Percentiles rank a stretch among this genome's conserved stretches.
Evolutionary conservation across 352 stramenopile species (phyloP).

Genomic region (Globisporangium viniferum): DNA sequence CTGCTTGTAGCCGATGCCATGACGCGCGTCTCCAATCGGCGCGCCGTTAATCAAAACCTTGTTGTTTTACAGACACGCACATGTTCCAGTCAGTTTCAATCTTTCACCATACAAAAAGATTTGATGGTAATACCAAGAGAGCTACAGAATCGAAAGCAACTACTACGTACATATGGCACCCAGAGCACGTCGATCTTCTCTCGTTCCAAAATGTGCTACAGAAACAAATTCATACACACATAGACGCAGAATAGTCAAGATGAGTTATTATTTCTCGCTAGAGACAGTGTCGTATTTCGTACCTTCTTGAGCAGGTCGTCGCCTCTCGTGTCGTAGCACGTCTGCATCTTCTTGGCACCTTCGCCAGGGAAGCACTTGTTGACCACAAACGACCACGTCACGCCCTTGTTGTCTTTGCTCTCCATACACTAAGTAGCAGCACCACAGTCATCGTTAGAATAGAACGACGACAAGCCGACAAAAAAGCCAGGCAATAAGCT

Average conservation of each 20-base stretch:
- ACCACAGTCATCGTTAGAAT: slow-evolving; percentile 5
- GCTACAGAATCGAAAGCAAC: background rate
- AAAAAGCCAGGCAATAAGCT: background rate
- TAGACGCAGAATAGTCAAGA: background rate
- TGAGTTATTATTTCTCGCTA: background rate
- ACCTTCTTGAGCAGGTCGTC: slow-evolving; percentile 56
- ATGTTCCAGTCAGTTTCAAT: background rate
- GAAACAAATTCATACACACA: background rate
- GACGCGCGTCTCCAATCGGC: slow-evolving; percentile 48
- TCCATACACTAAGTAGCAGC: slow-evolving; percentile 47
- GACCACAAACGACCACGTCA: slow-evolving; percentile 64
- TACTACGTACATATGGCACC: slow-evolving; percentile 62
- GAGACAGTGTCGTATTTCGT: background rate
- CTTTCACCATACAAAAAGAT: background rate
- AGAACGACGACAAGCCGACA: slow-evolving; percentile 3
- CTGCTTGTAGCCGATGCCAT: slow-evolving; percentile 67
- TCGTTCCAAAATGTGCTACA: slow-evolving; percentile 49
- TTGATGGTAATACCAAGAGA: background rate
- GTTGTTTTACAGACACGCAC: slow-evolving; percentile 12
- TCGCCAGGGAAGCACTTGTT: slow-evolving; percentile 59
- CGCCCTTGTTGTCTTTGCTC: slow-evolving; percentile 72
- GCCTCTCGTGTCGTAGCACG: slow-evolving; percentile 62
- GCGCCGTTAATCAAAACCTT: slow-evolving; percentile 55
- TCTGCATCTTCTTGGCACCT: slow-evolving; percentile 46
- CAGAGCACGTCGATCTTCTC: slow-evolving; percentile 51